Base-by-base conservation (phyloP, 192 early-diverging fungal genomes). In the Jimgerdemannia flammicorona region DNA sequence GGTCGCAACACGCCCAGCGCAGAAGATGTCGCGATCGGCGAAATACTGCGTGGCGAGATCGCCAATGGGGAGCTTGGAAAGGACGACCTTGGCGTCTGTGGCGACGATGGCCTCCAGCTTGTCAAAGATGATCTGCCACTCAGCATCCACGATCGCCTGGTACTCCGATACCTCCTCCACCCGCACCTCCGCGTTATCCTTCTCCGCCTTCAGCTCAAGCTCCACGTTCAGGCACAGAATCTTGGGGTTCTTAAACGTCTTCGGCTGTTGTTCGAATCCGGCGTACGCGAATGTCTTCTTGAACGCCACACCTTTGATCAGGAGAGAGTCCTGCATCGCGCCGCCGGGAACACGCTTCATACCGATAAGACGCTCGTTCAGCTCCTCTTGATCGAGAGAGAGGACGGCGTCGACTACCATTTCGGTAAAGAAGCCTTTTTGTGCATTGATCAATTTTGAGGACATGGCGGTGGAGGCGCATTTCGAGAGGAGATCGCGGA, bases 201-300 rank as follows among this genome's bases (percentile, higher is more conserved):
- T 95, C 81, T 99, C 98, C 63, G 98, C 98, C 90, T 98, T 99
- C 75, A 99, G 86, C 86, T 99, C 98, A 69, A 99, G 86, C 87
- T 99, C 97, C 43, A 99, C 95, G 79, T 99, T 98, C 80, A 99
- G 89, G 72, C 90, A 94, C 65, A 97, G 82, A 64, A 99, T 93
- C 85, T 91, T 94, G 73, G 97, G 98, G 81, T 91, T 87, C 75
- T 91, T 89, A 82, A 98, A 97, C 41, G 85, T 81, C 85, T 99
- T 99, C 74, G 98, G 98, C 84, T 99, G 97, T 85, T 99, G 98
- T 85, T 99, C 98, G 76, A 99, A 99, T 72, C 98, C 98, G 44
- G 98, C 98, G 83, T 99, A 98, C 29, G 96, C 94, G 82, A 99
- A 99, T 14, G 97, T 97, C 88, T 99, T 99, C 81, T 99, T 99